Evolutionary conservation across 1,139 yeast genomes (phyloP).

Genomic region (Hansenula sp.): DNA sequence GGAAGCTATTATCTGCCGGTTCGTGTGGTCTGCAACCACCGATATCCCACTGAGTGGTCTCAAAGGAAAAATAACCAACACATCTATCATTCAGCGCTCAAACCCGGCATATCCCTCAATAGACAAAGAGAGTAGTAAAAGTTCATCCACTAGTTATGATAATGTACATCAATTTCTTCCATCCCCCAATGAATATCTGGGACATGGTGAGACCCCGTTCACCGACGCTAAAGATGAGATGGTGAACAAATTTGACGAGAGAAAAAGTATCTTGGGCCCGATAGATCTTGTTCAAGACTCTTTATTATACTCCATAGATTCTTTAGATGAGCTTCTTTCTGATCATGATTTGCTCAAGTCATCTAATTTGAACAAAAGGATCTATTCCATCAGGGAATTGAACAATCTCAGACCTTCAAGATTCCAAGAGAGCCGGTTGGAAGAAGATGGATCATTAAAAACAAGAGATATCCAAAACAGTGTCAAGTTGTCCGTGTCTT

Average conservation of each 20-base stretch:
- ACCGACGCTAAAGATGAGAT: background rate
- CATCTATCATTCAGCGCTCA: background rate
- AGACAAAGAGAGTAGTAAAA: no score
- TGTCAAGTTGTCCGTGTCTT: slow-evolving; percentile 5
- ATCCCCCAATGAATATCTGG: background rate
- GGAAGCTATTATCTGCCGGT: slow-evolving; percentile 12
- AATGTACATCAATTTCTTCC: no score
- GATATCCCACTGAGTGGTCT: background rate
- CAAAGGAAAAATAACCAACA: background rate
- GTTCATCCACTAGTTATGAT: no score
- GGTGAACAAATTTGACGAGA: no score
- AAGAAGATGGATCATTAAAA: background rate
- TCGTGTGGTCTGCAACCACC: slow-evolving; percentile 17
- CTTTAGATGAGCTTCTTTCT: slow-evolving; percentile 1
- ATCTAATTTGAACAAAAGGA: background rate
- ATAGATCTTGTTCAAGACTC: slow-evolving; percentile 10
- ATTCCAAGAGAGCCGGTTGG: slow-evolving; percentile 12
- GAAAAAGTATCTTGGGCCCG: slow-evolving; percentile 1
- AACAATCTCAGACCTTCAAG: slow-evolving; percentile 13
- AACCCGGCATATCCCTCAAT: slow-evolving; percentile 10
- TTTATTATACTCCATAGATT: slow-evolving; percentile 3
- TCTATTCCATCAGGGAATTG: slow-evolving; percentile 15
- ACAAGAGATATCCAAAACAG: background rate
- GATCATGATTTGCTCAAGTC: slow-evolving; percentile 1
- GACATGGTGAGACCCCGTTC: background rate